A percentile compares a stretch with the other conserved stretches of the same genome.
These are phyloP conservation scores for Mycena haematopus DNA, from an alignment of 768 basidiomycete species.

Conservation along the genomic window DNA sequence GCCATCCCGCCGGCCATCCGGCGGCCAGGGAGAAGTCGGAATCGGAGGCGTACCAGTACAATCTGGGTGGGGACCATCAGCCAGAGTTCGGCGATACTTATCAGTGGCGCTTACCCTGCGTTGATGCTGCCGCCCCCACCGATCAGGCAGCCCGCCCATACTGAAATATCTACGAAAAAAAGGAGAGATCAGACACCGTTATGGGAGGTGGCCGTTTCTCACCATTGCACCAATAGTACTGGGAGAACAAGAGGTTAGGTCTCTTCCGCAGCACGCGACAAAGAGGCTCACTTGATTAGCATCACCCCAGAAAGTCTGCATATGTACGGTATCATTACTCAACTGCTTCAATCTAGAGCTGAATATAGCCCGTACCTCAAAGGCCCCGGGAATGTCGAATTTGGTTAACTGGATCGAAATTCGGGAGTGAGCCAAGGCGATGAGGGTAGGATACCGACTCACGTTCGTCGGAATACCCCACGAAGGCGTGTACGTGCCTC, in stretches of 20 bases:
- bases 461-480: slow-evolving; percentile 57
- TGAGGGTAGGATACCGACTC: slow-evolving; percentile 19
- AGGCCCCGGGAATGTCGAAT: slow-evolving; percentile 63
- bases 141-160: slow-evolving; percentile 67
- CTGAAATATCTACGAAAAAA: slow-evolving; percentile 52
- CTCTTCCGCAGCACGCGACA: background rate
- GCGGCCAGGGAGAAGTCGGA: slow-evolving; percentile 54
- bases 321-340: background rate
- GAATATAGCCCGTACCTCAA: slow-evolving; percentile 3
- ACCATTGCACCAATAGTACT: slow-evolving; percentile 76
- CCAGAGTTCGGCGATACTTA: background rate
- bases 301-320: slow-evolving; percentile 47
- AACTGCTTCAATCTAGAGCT: background rate
- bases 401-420: slow-evolving; percentile 51
- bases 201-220: background rate
- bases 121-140: slow-evolving; percentile 71
- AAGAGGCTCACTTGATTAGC: slow-evolving; percentile 1
- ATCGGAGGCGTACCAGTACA: slow-evolving; percentile 63
- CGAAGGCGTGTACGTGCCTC: slow-evolving; percentile 59
- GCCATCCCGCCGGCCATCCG: slow-evolving; percentile 65
- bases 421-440: background rate
- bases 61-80: slow-evolving; percentile 35
- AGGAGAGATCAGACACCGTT: background rate
- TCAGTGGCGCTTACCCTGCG: slow-evolving; percentile 53
- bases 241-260: background rate